Conservation (phyloP, 169 alveolate genomes). For the Babesia ovis region DNA sequence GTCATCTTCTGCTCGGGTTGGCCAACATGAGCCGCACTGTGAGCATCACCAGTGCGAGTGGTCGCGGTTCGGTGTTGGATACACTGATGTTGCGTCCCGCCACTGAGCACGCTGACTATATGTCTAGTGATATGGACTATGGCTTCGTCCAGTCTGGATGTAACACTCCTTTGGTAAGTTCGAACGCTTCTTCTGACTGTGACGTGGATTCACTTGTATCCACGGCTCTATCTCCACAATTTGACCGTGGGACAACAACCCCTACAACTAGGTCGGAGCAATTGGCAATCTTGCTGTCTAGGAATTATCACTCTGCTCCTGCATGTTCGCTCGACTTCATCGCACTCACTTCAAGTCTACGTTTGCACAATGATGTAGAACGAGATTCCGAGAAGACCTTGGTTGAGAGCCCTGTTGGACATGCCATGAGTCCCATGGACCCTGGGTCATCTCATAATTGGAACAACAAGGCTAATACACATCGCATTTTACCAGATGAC, state of each 20-base stretch:
- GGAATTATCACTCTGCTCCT: constrained; percentile 63
- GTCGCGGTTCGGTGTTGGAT: constrained; percentile 56
- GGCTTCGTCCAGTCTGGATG: background rate
- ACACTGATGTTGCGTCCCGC: constrained; percentile 54
- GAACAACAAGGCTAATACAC: background rate
- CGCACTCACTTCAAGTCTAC: constrained; percentile 32
- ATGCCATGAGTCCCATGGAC: background rate
- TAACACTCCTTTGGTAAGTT: constrained; percentile 6
- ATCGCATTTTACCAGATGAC: background rate
- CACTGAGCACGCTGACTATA: constrained; percentile 19
- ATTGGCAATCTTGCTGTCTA: constrained; percentile 42
- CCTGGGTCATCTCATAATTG: background rate
- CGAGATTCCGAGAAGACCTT: constrained; percentile 4
- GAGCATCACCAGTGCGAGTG: background rate
- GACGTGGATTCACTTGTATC: background rate
- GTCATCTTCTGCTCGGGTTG: background rate
- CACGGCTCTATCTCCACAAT: background rate
- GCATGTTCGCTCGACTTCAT: constrained; percentile 56
- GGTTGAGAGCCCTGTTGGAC: background rate
- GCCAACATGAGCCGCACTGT: background rate
- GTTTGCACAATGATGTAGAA: background rate
- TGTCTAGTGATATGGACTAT: background rate
- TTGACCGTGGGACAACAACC: constrained; percentile 26
- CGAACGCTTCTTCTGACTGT: constrained; percentile 4
- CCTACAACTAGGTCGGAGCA: constrained; percentile 56